Evolutionary conservation across 2,329 filamentous ascomycete species (phyloP).

Genomic region (Bimuria novae-zelandiae): DNA sequence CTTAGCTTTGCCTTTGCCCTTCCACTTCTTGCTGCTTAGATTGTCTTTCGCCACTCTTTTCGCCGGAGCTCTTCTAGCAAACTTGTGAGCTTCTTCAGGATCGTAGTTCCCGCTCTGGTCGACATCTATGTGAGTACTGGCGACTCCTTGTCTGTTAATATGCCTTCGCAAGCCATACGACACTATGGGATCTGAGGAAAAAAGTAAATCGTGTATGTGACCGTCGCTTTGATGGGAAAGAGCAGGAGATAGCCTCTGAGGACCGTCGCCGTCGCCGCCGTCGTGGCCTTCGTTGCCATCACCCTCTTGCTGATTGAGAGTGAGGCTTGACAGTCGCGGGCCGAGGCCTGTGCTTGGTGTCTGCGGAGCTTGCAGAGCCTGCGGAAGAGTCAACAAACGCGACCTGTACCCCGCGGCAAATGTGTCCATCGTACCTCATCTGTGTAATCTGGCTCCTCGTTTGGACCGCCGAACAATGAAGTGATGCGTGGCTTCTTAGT

Average conservation of each 20-base stretch:
- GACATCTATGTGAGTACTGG: slow-evolving; percentile 1
- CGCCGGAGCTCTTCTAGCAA: too few relatives aligned
- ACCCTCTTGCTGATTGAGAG: slow-evolving; percentile 5
- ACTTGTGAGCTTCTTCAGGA: slow-evolving; percentile 4
- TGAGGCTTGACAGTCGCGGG: slow-evolving; percentile 7
- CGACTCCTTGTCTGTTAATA: slow-evolving; percentile 4
- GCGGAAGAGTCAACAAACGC: not conserved
- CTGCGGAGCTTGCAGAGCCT: not conserved
- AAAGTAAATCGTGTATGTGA: not conserved
- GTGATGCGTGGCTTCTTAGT: slow-evolving; percentile 5
- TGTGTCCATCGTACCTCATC: not conserved
- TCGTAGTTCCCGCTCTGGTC: slow-evolving; percentile 13
- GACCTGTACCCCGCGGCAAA: too few relatives aligned
- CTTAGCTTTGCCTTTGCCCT: not conserved
- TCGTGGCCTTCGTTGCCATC: not conserved
- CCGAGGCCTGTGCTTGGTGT: not conserved
- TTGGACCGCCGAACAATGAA: slow-evolving; percentile 4
- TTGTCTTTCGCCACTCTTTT: not conserved
- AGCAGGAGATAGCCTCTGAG: not conserved
- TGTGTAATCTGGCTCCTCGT: not conserved
- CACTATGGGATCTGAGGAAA: not conserved
- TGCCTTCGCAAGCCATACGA: slow-evolving; percentile 9
- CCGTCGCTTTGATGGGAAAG: not conserved
- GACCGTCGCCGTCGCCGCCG: not conserved
- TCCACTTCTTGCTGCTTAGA: not conserved